Base-by-base conservation (phyloP, 2,329 filamentous ascomycete genomes). In the Penicillium sp. region DNA sequence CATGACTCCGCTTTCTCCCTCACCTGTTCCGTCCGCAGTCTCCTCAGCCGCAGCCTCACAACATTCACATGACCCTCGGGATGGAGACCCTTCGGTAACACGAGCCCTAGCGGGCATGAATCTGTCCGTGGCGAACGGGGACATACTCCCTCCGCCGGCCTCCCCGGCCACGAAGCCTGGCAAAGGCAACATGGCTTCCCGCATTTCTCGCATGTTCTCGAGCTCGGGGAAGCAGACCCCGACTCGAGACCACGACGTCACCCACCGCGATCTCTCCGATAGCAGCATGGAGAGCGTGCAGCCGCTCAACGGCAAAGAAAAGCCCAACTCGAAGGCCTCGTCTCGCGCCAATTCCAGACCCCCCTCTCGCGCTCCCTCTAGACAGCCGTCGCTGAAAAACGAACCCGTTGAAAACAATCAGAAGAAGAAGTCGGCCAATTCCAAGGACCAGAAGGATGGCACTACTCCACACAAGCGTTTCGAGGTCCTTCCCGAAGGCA, bases 401-500 rank as follows among this genome's bases (percentile, higher is more conserved):
- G 71, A 70, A 37, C 69, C 67, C 8, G 59, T 59, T 45, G 71
- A 76, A 42, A 47, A 59, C 54, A 47, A 59, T 54, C 37, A 64
- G 53, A 69, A 69, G 71, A 70, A 69, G 59, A 75, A 75, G 55
- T 25, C 63, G 8, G 52, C 47, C 17, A 59, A 54, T 41, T 63
- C 63, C 58, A 76, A 75, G 54, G 73, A 77, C 45, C 60, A 70
- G 42, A 76, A 78, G 63, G 75, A 78, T 51, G 67, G 68, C 43
- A 61, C 66, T 8, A 61, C 67, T 3, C 48, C 53, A n/a, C 68
- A 76, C 61, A 80, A 76, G 63, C 75, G 86, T 39, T 90, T 88
- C 72, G 86, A 86, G 75, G 63, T 82, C 22, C 78, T 83, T 51
- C 78, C 85, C 1, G 84, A 89, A 63, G 90, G 49, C 39, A 53